phyloP scores from a whole-genome alignment of 495 filamentous ascomycete species.

The Letharia columbiana region DNA sequence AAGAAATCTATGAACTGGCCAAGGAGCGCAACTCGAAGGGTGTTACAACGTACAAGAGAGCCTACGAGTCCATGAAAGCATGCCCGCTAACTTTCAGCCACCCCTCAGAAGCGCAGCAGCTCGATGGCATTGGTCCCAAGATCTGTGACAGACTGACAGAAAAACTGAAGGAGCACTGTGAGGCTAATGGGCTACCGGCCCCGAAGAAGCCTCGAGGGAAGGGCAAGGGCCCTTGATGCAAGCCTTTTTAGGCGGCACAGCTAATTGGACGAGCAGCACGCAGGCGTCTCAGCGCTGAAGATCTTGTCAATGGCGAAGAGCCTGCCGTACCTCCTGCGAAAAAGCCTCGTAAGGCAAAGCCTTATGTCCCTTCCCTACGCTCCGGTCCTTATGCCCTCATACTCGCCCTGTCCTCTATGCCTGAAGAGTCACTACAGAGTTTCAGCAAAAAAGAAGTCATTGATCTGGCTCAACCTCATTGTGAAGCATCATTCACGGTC shows the following conservation, averaged over 20 bases:
- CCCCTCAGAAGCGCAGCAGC: conserved; percentile 61
- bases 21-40: conserved; percentile 64
- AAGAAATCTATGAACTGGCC: conserved; percentile 72
- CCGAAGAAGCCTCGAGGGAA: conserved; percentile 38
- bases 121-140: conserved; percentile 65
- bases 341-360: conserved; percentile 53
- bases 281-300: conserved; percentile 42
- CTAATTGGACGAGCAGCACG: conserved; percentile 15
- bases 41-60: conserved; percentile 64
- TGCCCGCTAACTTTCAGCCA: conserved; percentile 69
- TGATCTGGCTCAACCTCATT: conserved; percentile 60
- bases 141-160: conserved; percentile 63
- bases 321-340: conserved; percentile 42
- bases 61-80: conserved; percentile 71
- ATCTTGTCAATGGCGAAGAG: conserved; percentile 25
- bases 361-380: conserved; percentile 63
- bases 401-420: conserved; percentile 53
- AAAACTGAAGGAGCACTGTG: conserved; percentile 57
- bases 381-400: conserved; percentile 71
- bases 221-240: not conserved
- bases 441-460: conserved; percentile 64
- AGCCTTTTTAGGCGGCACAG: not conserved
- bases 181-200: conserved; percentile 61
- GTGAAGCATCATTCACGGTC: conserved; percentile 65
- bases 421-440: conserved; percentile 45